Evolutionary conservation across 208 protist species (phyloP), one percentile per base, ranked within the genome.

Genomic region (Angomonas deanei): DNA sequence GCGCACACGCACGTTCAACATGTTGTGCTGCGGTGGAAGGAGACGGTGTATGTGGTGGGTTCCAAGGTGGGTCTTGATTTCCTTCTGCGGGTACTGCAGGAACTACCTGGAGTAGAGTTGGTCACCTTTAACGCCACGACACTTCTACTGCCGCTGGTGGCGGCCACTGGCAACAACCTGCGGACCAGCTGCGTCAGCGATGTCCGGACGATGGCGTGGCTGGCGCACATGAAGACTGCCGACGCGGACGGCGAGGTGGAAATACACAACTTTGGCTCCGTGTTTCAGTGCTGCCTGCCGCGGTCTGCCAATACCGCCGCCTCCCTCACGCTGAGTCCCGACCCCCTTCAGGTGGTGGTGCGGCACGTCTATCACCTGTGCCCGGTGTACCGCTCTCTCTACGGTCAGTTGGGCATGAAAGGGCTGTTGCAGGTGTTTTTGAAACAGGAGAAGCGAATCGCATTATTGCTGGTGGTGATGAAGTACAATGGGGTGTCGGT

Each of bases 61-160:
- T 46, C 76, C 33, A 46, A 52, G 21, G 17, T 56, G n/a, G 27
- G 50, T 30, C 50, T 56, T 56, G 21, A 10, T 33, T 34, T 56
- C n/a, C 5, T 56, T 15, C n/a, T 34, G 27, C 50, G 27, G 27
- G 50, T 34, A 24, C 31, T 88, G 17, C 62, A 64, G 32, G 79
- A 89, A 48, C 77, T 92, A 24, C 58, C 74, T 28, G 88, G 88
- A n/a, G 88, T 95, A 21, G 85, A 95, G 69, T 38, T 95, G 59
- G 88, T 95, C 58, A 95, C 88, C 15, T 95, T 90, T 61, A 84
- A 92, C 61, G 88, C 88, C 24, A 85, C 83, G 31, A 74, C 78
- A 32, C 33, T 91, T 19, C 57, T 93, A 49, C 64, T 96, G 26
- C 31, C 78, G 38, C 62, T 93, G 28, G 67, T 93, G 36, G 75